Percentiles rank a stretch among this genome's conserved stretches.
Conservation (phyloP, 805 yeast genomes). For the Saturnispora bothae region DNA sequence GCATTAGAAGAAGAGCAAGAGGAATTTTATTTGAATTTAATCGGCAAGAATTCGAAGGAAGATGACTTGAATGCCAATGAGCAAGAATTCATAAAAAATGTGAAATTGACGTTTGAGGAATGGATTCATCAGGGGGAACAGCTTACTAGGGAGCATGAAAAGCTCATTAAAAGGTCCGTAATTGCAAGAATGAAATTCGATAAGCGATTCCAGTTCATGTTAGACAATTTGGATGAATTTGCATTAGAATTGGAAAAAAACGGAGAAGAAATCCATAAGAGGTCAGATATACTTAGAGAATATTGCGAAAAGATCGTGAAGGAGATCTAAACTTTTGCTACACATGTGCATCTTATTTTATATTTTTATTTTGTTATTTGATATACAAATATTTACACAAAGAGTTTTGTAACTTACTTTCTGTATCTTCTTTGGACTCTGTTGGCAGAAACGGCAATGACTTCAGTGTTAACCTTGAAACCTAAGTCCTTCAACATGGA, state of each 20-base stretch:
- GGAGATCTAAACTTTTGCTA: conserved; percentile 12
- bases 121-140: conserved; percentile 32
- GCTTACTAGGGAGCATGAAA: conserved; percentile 26
- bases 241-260: conserved; percentile 15
- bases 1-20: conserved; percentile 12
- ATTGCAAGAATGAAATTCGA: conserved; percentile 31
- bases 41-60: conserved; percentile 7
- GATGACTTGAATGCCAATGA: conserved; percentile 13
- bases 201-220: conserved; percentile 24
- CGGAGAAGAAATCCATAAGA: conserved; percentile 26
- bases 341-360: not conserved
- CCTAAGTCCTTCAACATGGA: conserved; percentile 92
- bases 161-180: conserved; percentile 27
- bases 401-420: conserved; percentile 43
- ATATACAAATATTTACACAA: conserved; percentile 9
- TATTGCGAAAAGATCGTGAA: conserved; percentile 32
- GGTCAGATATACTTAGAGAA: conserved; percentile 32
- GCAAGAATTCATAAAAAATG: conserved; percentile 12
- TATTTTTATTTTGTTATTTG: conserved; percentile 3
- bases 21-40: conserved; percentile 8
- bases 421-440: conserved; percentile 81
- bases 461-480: conserved; percentile 77
- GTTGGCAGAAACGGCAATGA: conserved; percentile 79
- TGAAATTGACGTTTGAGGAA: conserved; percentile 13
- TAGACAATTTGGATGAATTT: conserved; percentile 15